A percentile compares a stretch with the other conserved stretches of the same genome.
These are phyloP conservation scores for Suhomyces pyralidae DNA, from an alignment of 805 yeast species.

Conservation along the genomic window DNA sequence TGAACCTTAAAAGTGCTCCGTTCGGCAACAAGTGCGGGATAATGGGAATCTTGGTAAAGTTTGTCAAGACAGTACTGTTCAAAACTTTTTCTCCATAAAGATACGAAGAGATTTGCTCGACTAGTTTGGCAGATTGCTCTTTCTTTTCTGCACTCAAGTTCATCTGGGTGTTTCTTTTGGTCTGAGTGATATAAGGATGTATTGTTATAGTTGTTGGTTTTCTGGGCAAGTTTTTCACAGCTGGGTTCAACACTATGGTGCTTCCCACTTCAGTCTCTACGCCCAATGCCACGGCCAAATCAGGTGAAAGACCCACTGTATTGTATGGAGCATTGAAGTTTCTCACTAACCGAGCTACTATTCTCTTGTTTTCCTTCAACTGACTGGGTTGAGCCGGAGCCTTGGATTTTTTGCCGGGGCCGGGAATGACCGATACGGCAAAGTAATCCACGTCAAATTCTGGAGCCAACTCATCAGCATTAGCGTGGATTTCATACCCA, in stretches of 20 bases:
- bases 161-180: conserved; percentile 29
- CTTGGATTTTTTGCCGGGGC: conserved; percentile 40
- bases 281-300: conserved; percentile 56
- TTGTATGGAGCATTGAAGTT: conserved; percentile 29
- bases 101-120: conserved; percentile 16
- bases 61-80: conserved; percentile 43
- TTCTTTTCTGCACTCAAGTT: conserved; percentile 30
- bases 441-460: conserved; percentile 36
- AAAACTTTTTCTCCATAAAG: conserved; percentile 19
- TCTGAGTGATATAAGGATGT: conserved; percentile 53
- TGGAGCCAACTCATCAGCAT: conserved; percentile 31
- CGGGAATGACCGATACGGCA: conserved; percentile 49
- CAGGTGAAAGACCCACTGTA: conserved; percentile 51
- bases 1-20: conserved; percentile 60
- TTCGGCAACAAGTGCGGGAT: conserved; percentile 46
- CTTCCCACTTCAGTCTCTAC: conserved; percentile 50
- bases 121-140: conserved; percentile 17
- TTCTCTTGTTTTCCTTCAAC: conserved; percentile 34
- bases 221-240: conserved; percentile 33
- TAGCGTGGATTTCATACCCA: conserved; percentile 45
- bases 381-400: conserved; percentile 11
- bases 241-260: conserved; percentile 50
- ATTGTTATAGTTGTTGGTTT: conserved; percentile 42
- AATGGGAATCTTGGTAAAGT: conserved; percentile 50
- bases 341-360: conserved; percentile 52